These are phyloP conservation scores for Viridothelium virens DNA, from an alignment of 495 filamentous ascomycete species.

Conservation along the genomic window DNA sequence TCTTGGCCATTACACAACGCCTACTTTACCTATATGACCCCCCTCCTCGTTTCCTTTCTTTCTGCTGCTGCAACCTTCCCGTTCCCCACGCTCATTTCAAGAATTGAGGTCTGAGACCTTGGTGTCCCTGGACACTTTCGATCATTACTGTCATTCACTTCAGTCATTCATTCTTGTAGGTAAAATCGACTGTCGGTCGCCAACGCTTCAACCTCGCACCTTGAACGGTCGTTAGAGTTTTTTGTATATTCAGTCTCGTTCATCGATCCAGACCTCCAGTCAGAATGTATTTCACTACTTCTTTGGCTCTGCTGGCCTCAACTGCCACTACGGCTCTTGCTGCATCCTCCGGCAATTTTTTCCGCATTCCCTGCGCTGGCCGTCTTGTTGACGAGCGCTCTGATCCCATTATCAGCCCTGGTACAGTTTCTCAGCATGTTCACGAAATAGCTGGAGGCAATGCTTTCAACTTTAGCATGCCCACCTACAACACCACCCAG, in stretches of 20 bases:
- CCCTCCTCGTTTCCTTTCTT: not conserved
- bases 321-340: conserved; percentile 19
- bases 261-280: not conserved
- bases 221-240: not conserved
- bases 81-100: conserved; percentile 7
- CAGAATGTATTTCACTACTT: not conserved
- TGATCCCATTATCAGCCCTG: conserved; percentile 65
- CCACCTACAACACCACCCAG: conserved; percentile 47
- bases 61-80: not conserved
- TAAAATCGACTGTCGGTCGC: not conserved
- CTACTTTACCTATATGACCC: not conserved
- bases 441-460: conserved; percentile 72
- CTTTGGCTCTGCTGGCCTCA: conserved; percentile 9
- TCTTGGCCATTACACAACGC: not conserved
- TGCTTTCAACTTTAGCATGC: conserved; percentile 57
- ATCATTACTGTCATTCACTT: conserved; percentile 9
- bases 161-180: conserved; percentile 10
- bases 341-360: conserved; percentile 22
- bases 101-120: conserved; percentile 11
- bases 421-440: conserved; percentile 53
- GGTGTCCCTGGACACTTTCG: not conserved
- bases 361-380: conserved; percentile 33
- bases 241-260: not conserved
- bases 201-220: not conserved
- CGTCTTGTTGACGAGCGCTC: conserved; percentile 52